Evolutionary conservation across 306 rosid genomes (phyloP), one percentile per base, ranked within the genome.

Genomic region (Vigna mungo): DNA sequence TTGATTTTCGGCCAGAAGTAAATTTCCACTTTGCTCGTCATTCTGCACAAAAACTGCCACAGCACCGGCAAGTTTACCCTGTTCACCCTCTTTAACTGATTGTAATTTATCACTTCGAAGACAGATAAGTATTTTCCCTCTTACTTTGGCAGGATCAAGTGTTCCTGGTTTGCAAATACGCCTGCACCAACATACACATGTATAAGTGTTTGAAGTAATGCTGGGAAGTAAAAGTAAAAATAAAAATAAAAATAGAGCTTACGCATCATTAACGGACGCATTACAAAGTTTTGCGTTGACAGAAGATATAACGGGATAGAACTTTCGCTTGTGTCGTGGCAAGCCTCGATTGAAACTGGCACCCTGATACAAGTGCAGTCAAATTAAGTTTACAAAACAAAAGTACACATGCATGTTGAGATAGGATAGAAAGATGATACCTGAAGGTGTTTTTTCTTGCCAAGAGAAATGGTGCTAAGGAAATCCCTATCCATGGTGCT

Each of bases 401-500:
- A 34, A 34, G 37, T 34, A 34, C 4, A 30, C 4, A 34, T 34
- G 37, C 37, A 34, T 5, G 7, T 34, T 34, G 37, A 34, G 37
- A 34, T 34, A 34, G 37, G 6, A 34, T 34, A 34, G 37, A 34
- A 34, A 34, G 37, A 34, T 34, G 54, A 49, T 49, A 49, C 17
- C 7, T 47, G 17, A 9, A 20, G 3, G 60, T 3, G 4, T 18
- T 9, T 4, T 0, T 54, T 54, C 77, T 85, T 69, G 4, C 86
- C 85, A 25, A 90, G 70, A 10, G 78, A 55, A 32, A 88, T 64
- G 66, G 58, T 82, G 74, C 63, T 78, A 2, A 49, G 15, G 60
- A 90, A 87, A 4, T 81, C 78, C 14, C 87, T 76, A 55, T 90
- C 87, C 8, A 85, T 64, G 0, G 96, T 88, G 62, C 92, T 84